These are phyloP conservation scores for Lineolata rhizophorae DNA, from an alignment of 495 filamentous ascomycete genomes.

Conservation along the genomic window DNA sequence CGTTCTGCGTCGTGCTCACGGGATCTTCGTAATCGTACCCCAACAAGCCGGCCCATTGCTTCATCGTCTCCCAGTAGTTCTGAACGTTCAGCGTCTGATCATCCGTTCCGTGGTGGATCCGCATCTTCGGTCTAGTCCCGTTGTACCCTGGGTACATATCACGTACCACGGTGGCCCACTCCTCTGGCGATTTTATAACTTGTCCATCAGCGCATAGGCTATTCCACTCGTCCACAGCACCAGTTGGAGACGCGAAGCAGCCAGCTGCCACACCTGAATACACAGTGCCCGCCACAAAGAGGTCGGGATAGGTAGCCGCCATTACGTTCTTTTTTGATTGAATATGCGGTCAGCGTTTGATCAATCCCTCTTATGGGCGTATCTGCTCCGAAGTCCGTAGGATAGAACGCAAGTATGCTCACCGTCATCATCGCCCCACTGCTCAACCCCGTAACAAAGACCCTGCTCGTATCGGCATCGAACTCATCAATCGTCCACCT, in stretches of 20 bases:
- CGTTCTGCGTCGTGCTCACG: constrained; percentile 4
- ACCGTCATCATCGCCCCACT: constrained; percentile 38
- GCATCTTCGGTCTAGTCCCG: constrained; percentile 30
- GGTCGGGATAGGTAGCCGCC: constrained; percentile 32
- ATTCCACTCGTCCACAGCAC: constrained; percentile 25
- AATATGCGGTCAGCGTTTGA: too few species aligned
- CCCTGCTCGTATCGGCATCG: constrained; percentile 2
- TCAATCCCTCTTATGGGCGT: too few species aligned
- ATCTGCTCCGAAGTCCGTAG: too few species aligned
- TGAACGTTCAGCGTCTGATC: constrained; percentile 26
- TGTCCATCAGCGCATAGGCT: constrained; percentile 30
- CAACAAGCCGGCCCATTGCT: constrained; percentile 35
- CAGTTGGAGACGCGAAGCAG: constrained; percentile 32
- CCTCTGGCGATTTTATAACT: constrained; percentile 19
- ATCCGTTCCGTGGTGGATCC: constrained; percentile 30
- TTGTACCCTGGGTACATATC: constrained; percentile 32
- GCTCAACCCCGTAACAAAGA: constrained; percentile 29
- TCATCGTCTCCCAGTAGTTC: constrained; percentile 29
- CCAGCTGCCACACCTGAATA: constrained; percentile 39
- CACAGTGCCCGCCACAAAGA: constrained; percentile 32
- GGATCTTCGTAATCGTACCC: constrained; percentile 12
- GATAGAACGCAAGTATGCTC: too few species aligned
- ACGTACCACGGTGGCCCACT: constrained; percentile 28
- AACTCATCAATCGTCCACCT: constrained; percentile 23
- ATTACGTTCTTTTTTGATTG: constrained; percentile 33